These are phyloP conservation scores for Escovopsis weberi DNA, from an alignment of 2,329 filamentous ascomycete genomes.

Conservation along the genomic window DNA sequence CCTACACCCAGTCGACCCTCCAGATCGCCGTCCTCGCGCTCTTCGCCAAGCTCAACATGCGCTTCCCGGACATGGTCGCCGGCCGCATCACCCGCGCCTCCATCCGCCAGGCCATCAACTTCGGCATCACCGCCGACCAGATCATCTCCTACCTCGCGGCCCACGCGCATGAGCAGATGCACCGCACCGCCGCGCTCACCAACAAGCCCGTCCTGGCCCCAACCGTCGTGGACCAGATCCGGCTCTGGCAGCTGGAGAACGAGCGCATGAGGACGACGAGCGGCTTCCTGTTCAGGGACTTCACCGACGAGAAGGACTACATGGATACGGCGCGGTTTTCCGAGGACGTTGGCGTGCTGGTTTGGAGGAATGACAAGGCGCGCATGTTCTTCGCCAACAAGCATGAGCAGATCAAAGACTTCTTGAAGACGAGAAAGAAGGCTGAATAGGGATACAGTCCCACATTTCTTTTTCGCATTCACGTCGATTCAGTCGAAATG, in stretches of 20 bases:
- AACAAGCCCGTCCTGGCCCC: constrained; percentile 69
- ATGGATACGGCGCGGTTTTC: constrained; percentile 61
- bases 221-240: constrained; percentile 93
- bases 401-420: constrained; percentile 76
- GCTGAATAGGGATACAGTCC: constrained; percentile 17
- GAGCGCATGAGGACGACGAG: constrained; percentile 77
- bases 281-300: constrained; percentile 85
- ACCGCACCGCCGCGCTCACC: constrained; percentile 43
- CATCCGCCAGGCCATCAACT: constrained; percentile 71
- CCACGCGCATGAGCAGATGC: constrained; percentile 91
- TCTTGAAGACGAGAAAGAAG: constrained; percentile 52
- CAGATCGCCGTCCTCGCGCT: constrained; percentile 89
- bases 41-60: constrained; percentile 75
- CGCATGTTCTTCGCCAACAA: constrained; percentile 85
- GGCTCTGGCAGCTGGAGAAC: constrained; percentile 93
- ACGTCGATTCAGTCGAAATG: not conserved
- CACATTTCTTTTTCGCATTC: not conserved
- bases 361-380: constrained; percentile 70
- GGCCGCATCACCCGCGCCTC: constrained; percentile 83
- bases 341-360: constrained; percentile 76
- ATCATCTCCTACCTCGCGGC: constrained; percentile 86
- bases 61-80: constrained; percentile 87
- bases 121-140: constrained; percentile 88
- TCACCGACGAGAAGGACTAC: constrained; percentile 58
- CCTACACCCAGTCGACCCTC: constrained; percentile 85